These are phyloP conservation scores for Alternaria rosae DNA, from an alignment of 2,329 filamentous ascomycete genomes.

Conservation along the genomic window DNA sequence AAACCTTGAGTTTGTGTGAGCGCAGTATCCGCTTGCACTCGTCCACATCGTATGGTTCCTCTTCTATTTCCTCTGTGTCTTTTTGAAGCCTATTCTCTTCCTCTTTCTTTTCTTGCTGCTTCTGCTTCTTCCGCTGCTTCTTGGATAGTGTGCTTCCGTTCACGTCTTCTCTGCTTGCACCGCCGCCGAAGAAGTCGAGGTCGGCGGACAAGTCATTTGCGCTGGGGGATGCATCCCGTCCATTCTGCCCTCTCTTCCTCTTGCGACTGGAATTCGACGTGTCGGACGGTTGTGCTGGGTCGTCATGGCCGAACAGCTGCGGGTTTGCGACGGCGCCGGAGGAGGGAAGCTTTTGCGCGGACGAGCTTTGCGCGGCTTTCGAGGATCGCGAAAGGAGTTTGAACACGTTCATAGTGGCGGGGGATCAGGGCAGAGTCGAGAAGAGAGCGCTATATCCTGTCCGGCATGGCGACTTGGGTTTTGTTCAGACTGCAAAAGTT, in stretches of 20 bases:
- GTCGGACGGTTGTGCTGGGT: conserved; percentile 48
- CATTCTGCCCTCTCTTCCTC: conserved; percentile 51
- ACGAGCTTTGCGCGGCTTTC: conserved; percentile 58
- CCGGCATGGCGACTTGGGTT: conserved; percentile 1
- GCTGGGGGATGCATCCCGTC: conserved; percentile 6
- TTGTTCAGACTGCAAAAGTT: conserved; percentile 25
- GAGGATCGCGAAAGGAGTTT: conserved; percentile 75
- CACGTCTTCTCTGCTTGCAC: conserved; percentile 18
- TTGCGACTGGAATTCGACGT: conserved; percentile 44
- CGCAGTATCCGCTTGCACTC: conserved; percentile 77
- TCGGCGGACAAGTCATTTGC: conserved; percentile 35
- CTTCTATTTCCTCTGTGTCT: background rate
- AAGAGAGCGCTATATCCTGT: background rate
- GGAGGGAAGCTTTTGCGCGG: conserved; percentile 64
- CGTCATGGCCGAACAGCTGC: conserved; percentile 67
- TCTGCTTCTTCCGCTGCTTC: conserved; percentile 26
- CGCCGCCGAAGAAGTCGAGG: conserved; percentile 55
- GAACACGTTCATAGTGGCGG: conserved; percentile 70
- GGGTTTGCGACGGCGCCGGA: conserved; percentile 70
- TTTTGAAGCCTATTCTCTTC: conserved; percentile 8
- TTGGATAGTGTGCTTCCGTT: conserved; percentile 16
- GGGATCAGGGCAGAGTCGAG: background rate
- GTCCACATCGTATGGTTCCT: conserved; percentile 65
- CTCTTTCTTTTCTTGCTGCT: conserved; percentile 13
- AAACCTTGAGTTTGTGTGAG: conserved; percentile 84